These are phyloP conservation scores for Funneliformis mosseae DNA, from an alignment of 192 early-diverging fungal genomes.

Conservation along the genomic window DNA sequence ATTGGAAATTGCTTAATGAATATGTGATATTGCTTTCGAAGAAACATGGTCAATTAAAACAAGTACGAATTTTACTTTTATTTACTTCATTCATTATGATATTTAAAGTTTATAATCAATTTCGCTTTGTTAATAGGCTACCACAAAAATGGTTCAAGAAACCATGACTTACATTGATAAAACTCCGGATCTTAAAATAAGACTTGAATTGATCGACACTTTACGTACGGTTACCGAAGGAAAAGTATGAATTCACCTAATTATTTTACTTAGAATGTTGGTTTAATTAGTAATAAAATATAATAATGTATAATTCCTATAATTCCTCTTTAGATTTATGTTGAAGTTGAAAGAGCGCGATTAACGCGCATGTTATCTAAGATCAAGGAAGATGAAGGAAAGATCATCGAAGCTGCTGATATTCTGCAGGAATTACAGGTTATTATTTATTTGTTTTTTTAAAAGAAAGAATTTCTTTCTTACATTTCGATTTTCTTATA, in stretches of 20 bases:
- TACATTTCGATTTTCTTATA: not conserved
- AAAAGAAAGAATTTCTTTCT: not conserved
- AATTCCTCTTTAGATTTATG: conserved; percentile 84
- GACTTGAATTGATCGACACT: conserved; percentile 92
- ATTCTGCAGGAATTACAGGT: conserved; percentile 95
- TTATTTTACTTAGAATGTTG: not conserved
- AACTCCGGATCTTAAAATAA: conserved; percentile 78
- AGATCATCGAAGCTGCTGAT: conserved; percentile 89
- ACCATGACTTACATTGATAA: conserved; percentile 87
- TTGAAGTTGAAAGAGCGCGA: conserved; percentile 97
- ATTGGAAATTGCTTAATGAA: conserved; percentile 93
- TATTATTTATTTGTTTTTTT: not conserved
- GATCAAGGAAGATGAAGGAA: conserved; percentile 90
- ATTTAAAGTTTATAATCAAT: not conserved
- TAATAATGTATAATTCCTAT: not conserved
- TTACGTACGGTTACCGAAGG: conserved; percentile 95
- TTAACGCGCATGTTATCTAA: conserved; percentile 87
- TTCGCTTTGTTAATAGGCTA: conserved; percentile 62
- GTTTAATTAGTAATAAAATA: not conserved
- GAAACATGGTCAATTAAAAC: conserved; percentile 95
- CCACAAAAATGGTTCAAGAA: conserved; percentile 93
- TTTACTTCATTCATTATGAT: not conserved
- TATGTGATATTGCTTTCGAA: conserved; percentile 91
- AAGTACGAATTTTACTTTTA: conserved; percentile 49
- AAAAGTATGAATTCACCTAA: conserved; percentile 61